Conservation (phyloP, 1,139 yeast genomes). For the Blastobotrys apis region DNA sequence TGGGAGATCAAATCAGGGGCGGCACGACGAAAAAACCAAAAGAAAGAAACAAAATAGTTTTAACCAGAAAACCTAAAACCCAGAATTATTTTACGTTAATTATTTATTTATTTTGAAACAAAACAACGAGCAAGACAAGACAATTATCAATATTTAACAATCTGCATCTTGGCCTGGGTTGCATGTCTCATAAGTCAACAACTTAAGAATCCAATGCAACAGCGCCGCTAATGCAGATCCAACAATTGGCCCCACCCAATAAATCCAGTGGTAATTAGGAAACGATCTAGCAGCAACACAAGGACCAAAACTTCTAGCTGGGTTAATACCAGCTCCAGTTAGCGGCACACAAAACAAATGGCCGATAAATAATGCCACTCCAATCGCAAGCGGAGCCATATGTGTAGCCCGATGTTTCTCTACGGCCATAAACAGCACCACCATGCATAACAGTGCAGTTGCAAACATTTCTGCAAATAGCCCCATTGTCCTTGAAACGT, state of each 20-base stretch:
- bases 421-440: conserved; percentile 80
- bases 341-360: conserved; percentile 78
- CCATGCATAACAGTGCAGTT: conserved; percentile 64
- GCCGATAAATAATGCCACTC: conserved; percentile 74
- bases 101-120: too few species aligned
- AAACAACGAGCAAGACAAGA: too few species aligned
- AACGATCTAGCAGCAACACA: conserved; percentile 64
- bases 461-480: conserved; percentile 80
- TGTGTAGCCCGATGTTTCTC: conserved; percentile 73
- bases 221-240: conserved; percentile 66
- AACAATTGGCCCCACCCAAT: conserved; percentile 55
- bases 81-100: too few species aligned
- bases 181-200: conserved; percentile 64
- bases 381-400: conserved; percentile 81
- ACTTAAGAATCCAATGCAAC: conserved; percentile 63
- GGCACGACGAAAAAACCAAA: too few species aligned
- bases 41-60: too few species aligned
- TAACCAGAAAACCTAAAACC: too few species aligned
- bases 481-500: conserved; percentile 69
- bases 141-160: too few species aligned
- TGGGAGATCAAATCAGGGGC: too few species aligned
- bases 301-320: conserved; percentile 88
- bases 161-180: conserved; percentile 67
- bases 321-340: conserved; percentile 91
- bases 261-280: conserved; percentile 86